Conservation (phyloP, 176 grass and related monocot species). For the Dendrocalamus sinicus region DNA sequence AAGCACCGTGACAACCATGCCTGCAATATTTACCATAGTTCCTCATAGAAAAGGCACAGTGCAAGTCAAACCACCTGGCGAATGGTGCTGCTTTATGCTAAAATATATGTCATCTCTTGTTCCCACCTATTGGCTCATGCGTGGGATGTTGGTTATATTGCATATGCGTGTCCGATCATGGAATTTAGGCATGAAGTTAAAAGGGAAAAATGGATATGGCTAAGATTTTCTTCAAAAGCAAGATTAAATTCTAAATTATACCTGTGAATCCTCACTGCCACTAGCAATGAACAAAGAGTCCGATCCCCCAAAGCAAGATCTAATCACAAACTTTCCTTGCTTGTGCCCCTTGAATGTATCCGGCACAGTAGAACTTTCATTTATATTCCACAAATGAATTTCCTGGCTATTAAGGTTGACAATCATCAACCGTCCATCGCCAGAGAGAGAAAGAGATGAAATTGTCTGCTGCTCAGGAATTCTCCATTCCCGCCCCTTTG, state of each 20-base stretch:
- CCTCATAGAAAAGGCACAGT: neutral
- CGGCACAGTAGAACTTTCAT: constrained; percentile 51
- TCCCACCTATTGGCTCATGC: neutral
- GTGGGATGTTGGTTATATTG: neutral
- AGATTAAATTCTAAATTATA: constrained; percentile 40
- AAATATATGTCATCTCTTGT: neutral
- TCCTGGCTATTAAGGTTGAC: constrained; percentile 93
- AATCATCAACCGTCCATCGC: constrained; percentile 78
- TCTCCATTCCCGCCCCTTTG: constrained; percentile 68
- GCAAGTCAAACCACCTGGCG: neutral
- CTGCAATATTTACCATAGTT: neutral
- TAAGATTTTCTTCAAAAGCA: constrained; percentile 17
- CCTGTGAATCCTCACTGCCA: constrained; percentile 98
- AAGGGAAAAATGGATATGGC: neutral
- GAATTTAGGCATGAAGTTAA: constrained; percentile 10
- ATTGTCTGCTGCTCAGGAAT: constrained; percentile 71
- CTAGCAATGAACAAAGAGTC: constrained; percentile 79
- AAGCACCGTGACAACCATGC: neutral
- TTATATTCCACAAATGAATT: constrained; percentile 87
- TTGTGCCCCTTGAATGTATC: constrained; percentile 87
- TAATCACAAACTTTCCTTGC: constrained; percentile 83
- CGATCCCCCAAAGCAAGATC: constrained; percentile 95
- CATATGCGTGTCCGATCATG: neutral
- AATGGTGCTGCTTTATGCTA: constrained; percentile 21
- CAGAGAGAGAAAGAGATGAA: constrained; percentile 80